Evolutionary conservation across 2,329 filamentous ascomycete genomes (phyloP).

Genomic region (Neonectria ditissima): DNA sequence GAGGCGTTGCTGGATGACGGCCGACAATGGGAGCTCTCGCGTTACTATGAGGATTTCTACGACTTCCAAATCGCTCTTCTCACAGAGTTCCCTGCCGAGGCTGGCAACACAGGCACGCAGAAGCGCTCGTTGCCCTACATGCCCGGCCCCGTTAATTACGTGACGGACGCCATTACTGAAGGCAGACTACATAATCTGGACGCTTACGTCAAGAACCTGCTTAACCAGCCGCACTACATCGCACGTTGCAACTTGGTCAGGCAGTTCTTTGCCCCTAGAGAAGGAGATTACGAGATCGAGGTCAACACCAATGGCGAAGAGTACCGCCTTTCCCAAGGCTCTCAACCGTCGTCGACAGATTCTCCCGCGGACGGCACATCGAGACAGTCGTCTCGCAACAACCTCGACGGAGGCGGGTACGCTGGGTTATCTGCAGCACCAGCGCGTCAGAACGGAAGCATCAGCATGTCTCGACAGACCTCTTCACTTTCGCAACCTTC

Average conservation of each 20-base stretch:
- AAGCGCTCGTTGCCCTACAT: constrained; percentile 93
- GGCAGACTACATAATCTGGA: constrained; percentile 92
- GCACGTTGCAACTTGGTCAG: constrained; percentile 85
- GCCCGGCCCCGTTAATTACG: constrained; percentile 97
- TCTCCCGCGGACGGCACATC: constrained; percentile 71
- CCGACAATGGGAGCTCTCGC: constrained; percentile 89
- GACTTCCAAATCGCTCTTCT: constrained; percentile 97
- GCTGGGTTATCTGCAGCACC: constrained; percentile 65
- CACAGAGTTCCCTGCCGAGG: constrained; percentile 91
- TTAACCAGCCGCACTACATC: constrained; percentile 87
- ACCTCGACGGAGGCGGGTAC: constrained; percentile 69
- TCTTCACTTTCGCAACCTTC: constrained; percentile 53
- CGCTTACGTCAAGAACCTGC: constrained; percentile 92
- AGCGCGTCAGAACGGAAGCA: constrained; percentile 49
- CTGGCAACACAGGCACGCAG: constrained; percentile 84
- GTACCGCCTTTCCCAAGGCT: constrained; percentile 79
- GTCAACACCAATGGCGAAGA: constrained; percentile 79
- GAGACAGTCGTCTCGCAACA: constrained; percentile 73
- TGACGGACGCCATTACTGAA: constrained; percentile 97
- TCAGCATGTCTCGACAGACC: constrained; percentile 40
- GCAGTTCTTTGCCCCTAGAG: constrained; percentile 89
- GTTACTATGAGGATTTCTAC: constrained; percentile 99
- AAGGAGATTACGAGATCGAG: constrained; percentile 94
- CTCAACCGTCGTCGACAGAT: constrained; percentile 73
- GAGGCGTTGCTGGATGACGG: constrained; percentile 92